Evolutionary conservation across 2,329 filamentous ascomycete genomes (phyloP).

Genomic region (Aurifilum marmelostoma): DNA sequence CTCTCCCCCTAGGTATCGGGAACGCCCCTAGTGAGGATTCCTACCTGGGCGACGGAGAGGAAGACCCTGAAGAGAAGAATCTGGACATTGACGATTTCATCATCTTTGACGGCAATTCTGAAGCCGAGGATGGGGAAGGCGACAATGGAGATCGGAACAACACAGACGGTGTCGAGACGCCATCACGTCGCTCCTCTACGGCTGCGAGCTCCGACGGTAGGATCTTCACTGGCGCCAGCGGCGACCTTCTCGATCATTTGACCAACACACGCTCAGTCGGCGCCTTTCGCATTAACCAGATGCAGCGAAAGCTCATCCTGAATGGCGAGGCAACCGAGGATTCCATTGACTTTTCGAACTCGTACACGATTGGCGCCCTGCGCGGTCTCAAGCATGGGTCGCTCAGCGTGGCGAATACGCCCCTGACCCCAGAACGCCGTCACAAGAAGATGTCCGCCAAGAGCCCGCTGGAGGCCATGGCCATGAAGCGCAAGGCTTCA

Average conservation of each 20-base stretch:
- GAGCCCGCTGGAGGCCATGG: slow-evolving; percentile 53
- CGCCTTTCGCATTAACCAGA: slow-evolving; percentile 74
- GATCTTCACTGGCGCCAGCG: slow-evolving; percentile 41
- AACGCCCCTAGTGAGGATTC: slow-evolving; percentile 56
- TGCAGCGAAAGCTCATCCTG: slow-evolving; percentile 62
- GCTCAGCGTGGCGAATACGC: slow-evolving; percentile 66
- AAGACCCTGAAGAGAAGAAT: slow-evolving; percentile 66
- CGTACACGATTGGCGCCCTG: slow-evolving; percentile 63
- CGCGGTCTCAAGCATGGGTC: slow-evolving; percentile 68
- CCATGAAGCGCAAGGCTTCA: slow-evolving; percentile 61
- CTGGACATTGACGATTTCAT: slow-evolving; percentile 75
- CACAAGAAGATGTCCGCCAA: slow-evolving; percentile 53
- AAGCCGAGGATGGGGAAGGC: slow-evolving; percentile 57
- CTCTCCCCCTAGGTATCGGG: slow-evolving; percentile 42
- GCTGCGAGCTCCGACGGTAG: slow-evolving; percentile 52
- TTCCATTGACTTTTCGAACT: slow-evolving; percentile 64
- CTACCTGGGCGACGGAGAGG: slow-evolving; percentile 42
- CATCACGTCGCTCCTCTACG: slow-evolving; percentile 45
- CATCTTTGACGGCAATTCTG: slow-evolving; percentile 64
- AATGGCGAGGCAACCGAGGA: slow-evolving; percentile 65
- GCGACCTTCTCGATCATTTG: slow-evolving; percentile 67
- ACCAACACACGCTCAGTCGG: slow-evolving; percentile 70
- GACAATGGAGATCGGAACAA: slow-evolving; percentile 53
- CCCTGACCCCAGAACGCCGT: slow-evolving; percentile 69
- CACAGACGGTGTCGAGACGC: slow-evolving; percentile 55